Base-by-base conservation (phyloP, 768 basidiomycete genomes). In the Mrakia blollopis region DNA sequence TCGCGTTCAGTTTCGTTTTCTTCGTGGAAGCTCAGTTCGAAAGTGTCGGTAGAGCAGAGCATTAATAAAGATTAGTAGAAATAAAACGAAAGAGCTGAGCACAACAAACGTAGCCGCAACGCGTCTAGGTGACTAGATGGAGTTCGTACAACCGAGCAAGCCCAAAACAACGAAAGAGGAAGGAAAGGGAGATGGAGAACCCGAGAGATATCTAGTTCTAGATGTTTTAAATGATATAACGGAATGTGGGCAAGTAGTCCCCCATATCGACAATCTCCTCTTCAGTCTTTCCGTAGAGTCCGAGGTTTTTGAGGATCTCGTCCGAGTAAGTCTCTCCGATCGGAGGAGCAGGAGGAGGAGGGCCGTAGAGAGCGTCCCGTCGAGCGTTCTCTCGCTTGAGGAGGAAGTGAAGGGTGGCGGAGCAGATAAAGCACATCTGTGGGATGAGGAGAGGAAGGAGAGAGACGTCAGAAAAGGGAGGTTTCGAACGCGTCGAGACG, bases 351-450 rank as follows among this genome's bases (percentile, higher is more conserved):
- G 67, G 18, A 13, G 77, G 72, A 50, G 73, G 54, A 23, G 80
- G 79, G 8, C 85, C 85, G 80, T 83, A 85, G 44, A 80, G 39
- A 18, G 63, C 79, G 75, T 85, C 83, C 37, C 85, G 80, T 2
- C 84, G 81, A 14, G 78, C 80, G 81, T 85, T 85, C 79, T 85
- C 85, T 23, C 81, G 75, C 50, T 77, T 76, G 30, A 82, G 74
- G 30, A 81, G 81, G 76, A 82, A 73, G 74, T 80, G 80, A 68
- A 79, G 79, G 67, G 81, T 70, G 68, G 76, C 72, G 7, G 82
- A 71, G 67, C 78, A 73, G 62, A 81, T 73, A 39, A 82, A 79
- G 73, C 80, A 80, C 72, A 83, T 79, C 77, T 78, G 67, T 50
- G 16, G 1, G 44, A 7, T 11, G 39, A 41, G 39, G 10, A 25